Conservation (phyloP, 208 protist species). For the Trypanosoma rangeli region DNA sequence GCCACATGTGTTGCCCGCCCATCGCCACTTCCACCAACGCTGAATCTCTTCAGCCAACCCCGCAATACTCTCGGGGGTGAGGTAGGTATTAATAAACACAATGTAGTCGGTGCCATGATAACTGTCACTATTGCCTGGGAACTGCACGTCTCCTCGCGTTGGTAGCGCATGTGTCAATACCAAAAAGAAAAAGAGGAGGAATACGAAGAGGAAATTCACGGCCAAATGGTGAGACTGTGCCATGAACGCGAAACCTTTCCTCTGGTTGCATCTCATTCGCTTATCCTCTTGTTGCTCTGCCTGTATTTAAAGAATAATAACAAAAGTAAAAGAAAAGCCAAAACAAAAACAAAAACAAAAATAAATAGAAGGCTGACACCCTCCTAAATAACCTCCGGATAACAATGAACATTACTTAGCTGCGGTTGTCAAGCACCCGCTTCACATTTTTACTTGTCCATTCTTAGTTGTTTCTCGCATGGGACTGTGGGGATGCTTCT, state of each 20-base stretch:
- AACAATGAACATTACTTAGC: not conserved
- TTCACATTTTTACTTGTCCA: not conserved
- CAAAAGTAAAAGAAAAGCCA: not conserved
- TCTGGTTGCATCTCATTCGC: not conserved
- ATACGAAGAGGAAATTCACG: constrained; percentile 14
- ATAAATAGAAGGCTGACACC: too few relatives aligned
- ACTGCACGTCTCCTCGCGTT: not conserved
- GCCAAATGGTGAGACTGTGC: not conserved
- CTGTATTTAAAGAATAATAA: not conserved
- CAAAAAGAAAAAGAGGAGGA: constrained; percentile 13
- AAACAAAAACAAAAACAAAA: too few relatives aligned
- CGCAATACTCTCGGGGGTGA: constrained; percentile 3
- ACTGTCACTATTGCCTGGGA: not conserved
- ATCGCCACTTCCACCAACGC: constrained; percentile 2
- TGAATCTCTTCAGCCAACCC: not conserved
- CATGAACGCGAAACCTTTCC: not conserved
- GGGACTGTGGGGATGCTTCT: not conserved
- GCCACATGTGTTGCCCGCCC: not conserved
- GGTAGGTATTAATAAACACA: constrained; percentile 11
- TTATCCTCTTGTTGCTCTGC: not conserved
- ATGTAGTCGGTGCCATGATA: constrained; percentile 12
- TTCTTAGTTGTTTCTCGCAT: not conserved
- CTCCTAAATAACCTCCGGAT: not conserved
- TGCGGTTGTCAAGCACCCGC: not conserved
- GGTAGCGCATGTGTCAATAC: not conserved